Evolutionary conservation across 2,329 filamentous ascomycete species (phyloP), one percentile per base, ranked within the genome.

Genomic region (Cyanodermella asteris): DNA sequence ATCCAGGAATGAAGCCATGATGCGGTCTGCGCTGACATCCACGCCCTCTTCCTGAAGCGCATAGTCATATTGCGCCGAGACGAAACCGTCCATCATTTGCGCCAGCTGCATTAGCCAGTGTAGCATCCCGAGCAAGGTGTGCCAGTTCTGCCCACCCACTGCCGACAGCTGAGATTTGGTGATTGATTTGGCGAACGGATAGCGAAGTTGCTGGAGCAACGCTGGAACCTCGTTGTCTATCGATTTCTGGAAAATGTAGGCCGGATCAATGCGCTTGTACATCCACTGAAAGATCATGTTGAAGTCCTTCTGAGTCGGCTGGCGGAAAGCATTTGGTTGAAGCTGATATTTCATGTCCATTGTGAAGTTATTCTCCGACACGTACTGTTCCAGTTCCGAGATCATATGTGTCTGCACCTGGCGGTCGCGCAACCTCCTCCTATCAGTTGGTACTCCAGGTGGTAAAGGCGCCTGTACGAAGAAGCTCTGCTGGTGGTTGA

Each of bases 41-140:
- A 87, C 66, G 2, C 84, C 87, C 16, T 69, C 72, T 38, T 93
- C 84, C 20, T 74, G 61, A 44, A 81, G 93, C 1, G 81, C 82
- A 26, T 91, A 75, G 36, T 93, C 81, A 45, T 91, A 97, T 23
- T 69, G 68, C 30, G 81, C 73, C 27, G 56, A 49, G 2, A 66
- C 57, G 42, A 82, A 94, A 13, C 75, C 65, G 33, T 94, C 82
- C 42, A 94, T 66, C 72, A 94, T 91, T 37, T 84, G 72, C 4
- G 80, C 78, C 25, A 97, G 57, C 48, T 94, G 82, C 84, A 97
- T 91, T 70, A 97, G 84, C 87, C 87, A 97, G 51, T 97, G 82
- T 25, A 97, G 59, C 45, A 97, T 56, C 0, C 82, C 87, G 8
- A 97, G 56, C 41, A 97, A 94, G 0, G 80, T 87, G 33, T 75